phyloP scores from a whole-genome alignment of 1,284 basidiomycete species.

The Violaceomyces palustris region DNA sequence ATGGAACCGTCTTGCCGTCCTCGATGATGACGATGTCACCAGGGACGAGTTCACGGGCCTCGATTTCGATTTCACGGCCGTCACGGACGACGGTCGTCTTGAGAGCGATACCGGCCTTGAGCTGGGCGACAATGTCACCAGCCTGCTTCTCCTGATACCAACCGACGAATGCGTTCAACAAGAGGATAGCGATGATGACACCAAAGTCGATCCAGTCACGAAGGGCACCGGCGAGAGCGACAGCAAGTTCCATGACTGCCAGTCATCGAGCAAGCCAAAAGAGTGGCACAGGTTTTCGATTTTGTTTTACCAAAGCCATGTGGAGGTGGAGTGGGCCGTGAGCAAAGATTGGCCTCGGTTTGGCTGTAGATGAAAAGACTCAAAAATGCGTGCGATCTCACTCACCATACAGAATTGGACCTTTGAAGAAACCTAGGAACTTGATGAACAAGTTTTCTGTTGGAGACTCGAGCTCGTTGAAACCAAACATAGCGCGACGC shows the following conservation, averaged over 20 bases:
- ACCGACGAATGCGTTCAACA: constrained; percentile 59
- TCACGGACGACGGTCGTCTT: constrained; percentile 57
- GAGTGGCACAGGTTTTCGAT: no score
- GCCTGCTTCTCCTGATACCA: constrained; percentile 61
- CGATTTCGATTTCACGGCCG: constrained; percentile 57
- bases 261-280: background rate
- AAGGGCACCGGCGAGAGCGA: constrained; percentile 54
- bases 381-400: constrained; percentile 1
- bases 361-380: background rate
- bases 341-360: no score
- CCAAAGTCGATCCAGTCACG: constrained; percentile 58
- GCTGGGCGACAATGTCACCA: constrained; percentile 59
- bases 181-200: constrained; percentile 55
- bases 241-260: constrained; percentile 55
- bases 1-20: constrained; percentile 59
- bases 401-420: constrained; percentile 54
- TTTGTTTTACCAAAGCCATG: no score
- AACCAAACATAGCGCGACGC: constrained; percentile 51
- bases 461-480: constrained; percentile 54
- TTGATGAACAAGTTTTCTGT: constrained; percentile 58
- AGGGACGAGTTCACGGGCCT: constrained; percentile 60
- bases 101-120: constrained; percentile 61
- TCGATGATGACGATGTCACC: constrained; percentile 58
- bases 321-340: no score
- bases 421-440: constrained; percentile 54